Evolutionary conservation across 1,139 yeast species (phyloP), one percentile per base, ranked within the genome.

Genomic region (Hansenula sp.): DNA sequence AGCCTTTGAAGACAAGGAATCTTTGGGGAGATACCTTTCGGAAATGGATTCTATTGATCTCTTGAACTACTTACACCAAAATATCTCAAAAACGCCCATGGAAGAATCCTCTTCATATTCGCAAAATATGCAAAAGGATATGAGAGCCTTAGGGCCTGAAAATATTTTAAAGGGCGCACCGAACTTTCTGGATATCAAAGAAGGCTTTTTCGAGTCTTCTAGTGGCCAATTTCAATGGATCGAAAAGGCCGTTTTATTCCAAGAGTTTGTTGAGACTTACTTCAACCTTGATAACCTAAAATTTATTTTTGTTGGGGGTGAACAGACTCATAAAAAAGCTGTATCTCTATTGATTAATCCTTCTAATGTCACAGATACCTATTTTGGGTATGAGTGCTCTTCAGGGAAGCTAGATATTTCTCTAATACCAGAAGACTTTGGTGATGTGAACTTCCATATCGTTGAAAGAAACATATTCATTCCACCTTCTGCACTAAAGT

Each of bases 1-100:
- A 18, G 53, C 57, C 12, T 46, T 57, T 28, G 42, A 46, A 13
- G 53, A 59, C 27, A 47, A 49, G 9, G 55, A 58, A 5, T 59
- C 65, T 4, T 38, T 73, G 33, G 71, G 72, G 0, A 57, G 58
- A 37, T 66, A 65, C 34, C 49, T 80, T 38, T 67, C 69, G 4
- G 80, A 79, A 42, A 62, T 66, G 44, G 67, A 72, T 34, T 65
- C 73, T 1, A 68, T 75, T 19, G 77, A 74, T 38, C 56, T 72
- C 28, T 56, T 74, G 37, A 71, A 68, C 42, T 79, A 69, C 51
- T 52, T 74, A 7, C 67, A 76, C 46, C 60, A 67, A 41, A 73
- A 68, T 31, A 45, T 49, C 0, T 54, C 52, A 3, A 49, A 50
- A 4, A 59, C 71, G 1, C 64, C 77, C 1, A 68, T 72, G 66